Conservation (phyloP, 768 basidiomycete genomes). For the Serpula lacrymans region DNA sequence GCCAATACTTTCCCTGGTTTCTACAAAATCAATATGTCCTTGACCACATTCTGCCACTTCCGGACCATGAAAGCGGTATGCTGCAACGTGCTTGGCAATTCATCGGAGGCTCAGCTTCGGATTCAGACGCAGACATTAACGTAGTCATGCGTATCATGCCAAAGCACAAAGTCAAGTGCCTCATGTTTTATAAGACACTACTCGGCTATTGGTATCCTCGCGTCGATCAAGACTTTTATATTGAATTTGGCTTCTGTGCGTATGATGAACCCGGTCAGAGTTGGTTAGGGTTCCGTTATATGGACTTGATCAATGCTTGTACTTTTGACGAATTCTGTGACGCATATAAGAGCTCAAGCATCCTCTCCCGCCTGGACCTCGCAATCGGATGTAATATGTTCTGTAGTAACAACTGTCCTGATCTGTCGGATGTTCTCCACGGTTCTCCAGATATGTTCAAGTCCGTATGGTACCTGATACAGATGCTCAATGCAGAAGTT, state of each 20-base stretch:
- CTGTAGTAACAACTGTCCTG: neutral
- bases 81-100: constrained; percentile 6
- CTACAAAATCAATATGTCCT: constrained; percentile 30
- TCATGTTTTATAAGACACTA: neutral
- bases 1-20: constrained; percentile 35
- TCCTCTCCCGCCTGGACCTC: constrained; percentile 7
- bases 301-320: constrained; percentile 5
- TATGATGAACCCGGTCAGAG: constrained; percentile 6
- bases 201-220: constrained; percentile 2
- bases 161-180: constrained; percentile 1
- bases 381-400: constrained; percentile 2
- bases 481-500: neutral
- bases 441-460: neutral
- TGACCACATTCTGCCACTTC: constrained; percentile 5
- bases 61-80: neutral
- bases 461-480: constrained; percentile 13
- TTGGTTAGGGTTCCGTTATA: neutral
- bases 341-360: neutral
- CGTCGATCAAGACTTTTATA: constrained; percentile 6
- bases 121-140: constrained; percentile 1
- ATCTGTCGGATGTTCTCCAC: constrained; percentile 4
- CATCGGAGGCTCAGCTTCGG: constrained; percentile 6
- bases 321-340: constrained; percentile 12
- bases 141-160: constrained; percentile 1
- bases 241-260: constrained; percentile 17